Evolutionary conservation across 768 basidiomycete genomes (phyloP).

Genomic region (Suillus variegatus): DNA sequence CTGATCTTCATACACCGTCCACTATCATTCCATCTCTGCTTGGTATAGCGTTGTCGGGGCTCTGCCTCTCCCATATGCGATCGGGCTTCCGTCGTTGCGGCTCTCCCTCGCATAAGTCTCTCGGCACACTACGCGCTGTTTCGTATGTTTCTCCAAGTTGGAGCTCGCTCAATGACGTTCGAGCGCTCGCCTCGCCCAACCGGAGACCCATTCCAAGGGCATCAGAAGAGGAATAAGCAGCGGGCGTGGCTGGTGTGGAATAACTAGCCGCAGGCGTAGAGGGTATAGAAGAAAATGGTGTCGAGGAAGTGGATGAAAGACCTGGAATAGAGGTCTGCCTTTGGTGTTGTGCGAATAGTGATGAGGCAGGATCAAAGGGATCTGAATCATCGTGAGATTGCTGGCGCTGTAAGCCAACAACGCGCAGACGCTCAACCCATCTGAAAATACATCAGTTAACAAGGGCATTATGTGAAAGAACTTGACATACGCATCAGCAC

Average conservation of each 20-base stretch:
- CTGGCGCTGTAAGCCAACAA: slow-evolving; percentile 73
- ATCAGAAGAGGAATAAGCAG: slow-evolving; percentile 27
- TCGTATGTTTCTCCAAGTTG: slow-evolving; percentile 20
- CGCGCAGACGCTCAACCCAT: slow-evolving; percentile 82
- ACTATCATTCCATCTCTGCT: slow-evolving; percentile 2
- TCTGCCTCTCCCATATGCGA: slow-evolving; percentile 9
- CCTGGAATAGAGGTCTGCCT: slow-evolving; percentile 24
- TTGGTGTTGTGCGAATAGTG: slow-evolving; percentile 13
- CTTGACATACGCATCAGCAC: slow-evolving; percentile 74
- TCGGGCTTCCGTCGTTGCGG: neutral
- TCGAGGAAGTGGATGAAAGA: slow-evolving; percentile 32
- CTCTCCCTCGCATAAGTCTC: neutral
- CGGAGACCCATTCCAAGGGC: slow-evolving; percentile 26
- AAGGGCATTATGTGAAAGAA: slow-evolving; percentile 3
- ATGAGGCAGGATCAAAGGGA: slow-evolving; percentile 4
- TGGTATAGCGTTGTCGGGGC: neutral
- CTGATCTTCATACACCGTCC: slow-evolving; percentile 2
- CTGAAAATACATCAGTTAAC: slow-evolving; percentile 33
- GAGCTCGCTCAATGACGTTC: slow-evolving; percentile 32
- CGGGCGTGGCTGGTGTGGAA: slow-evolving; percentile 8
- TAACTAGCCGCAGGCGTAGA: slow-evolving; percentile 23
- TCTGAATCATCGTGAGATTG: slow-evolving; percentile 24
- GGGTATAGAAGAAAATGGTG: slow-evolving; percentile 32
- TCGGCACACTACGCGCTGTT: neutral
- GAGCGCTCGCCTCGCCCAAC: slow-evolving; percentile 27